Conservation (phyloP, 2,329 filamentous ascomycete species). For the Fusarium algeriense region DNA sequence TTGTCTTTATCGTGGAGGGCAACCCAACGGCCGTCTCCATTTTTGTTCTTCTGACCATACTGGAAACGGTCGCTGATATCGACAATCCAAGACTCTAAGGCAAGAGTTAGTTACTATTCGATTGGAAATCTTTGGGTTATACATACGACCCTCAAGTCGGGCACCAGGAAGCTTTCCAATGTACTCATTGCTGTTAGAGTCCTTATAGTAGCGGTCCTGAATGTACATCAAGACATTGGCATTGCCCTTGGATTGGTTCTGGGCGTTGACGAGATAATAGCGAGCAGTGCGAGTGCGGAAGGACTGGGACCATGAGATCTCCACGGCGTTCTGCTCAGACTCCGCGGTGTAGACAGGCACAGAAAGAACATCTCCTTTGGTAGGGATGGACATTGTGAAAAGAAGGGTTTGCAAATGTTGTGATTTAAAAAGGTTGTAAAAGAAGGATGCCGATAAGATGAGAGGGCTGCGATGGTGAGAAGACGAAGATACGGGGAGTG, state of each 20-base stretch:
- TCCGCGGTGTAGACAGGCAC: constrained; percentile 23
- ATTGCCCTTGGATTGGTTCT: constrained; percentile 28
- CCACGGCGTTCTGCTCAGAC: constrained; percentile 17
- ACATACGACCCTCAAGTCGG: constrained; percentile 25
- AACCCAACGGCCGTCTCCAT: constrained; percentile 29
- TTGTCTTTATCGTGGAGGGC: constrained; percentile 35
- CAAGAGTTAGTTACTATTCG: fast-evolving
- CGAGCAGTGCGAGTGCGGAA: constrained; percentile 19
- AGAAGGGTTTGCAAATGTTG: not conserved
- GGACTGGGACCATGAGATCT: constrained; percentile 29
- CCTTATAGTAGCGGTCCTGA: constrained; percentile 32
- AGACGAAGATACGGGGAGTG: fast-evolving
- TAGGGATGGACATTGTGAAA: constrained; percentile 28
- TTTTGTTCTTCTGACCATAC: constrained; percentile 37
- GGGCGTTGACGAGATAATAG: constrained; percentile 32
- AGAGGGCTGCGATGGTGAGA: not conserved
- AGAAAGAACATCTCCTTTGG: constrained; percentile 11
- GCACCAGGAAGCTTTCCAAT: constrained; percentile 26
- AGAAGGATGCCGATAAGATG: fast-evolving
- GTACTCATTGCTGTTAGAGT: constrained; percentile 8
- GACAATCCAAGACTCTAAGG: constrained; percentile 20
- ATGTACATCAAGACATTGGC: constrained; percentile 27
- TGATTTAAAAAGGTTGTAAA: not conserved
- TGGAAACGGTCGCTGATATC: constrained; percentile 30
- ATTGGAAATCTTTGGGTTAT: fast-evolving